A percentile compares a stretch with the other conserved stretches of the same genome.
Evolutionary conservation across 441 rosid genomes (phyloP).

Genomic region (Populus hybrid): DNA sequence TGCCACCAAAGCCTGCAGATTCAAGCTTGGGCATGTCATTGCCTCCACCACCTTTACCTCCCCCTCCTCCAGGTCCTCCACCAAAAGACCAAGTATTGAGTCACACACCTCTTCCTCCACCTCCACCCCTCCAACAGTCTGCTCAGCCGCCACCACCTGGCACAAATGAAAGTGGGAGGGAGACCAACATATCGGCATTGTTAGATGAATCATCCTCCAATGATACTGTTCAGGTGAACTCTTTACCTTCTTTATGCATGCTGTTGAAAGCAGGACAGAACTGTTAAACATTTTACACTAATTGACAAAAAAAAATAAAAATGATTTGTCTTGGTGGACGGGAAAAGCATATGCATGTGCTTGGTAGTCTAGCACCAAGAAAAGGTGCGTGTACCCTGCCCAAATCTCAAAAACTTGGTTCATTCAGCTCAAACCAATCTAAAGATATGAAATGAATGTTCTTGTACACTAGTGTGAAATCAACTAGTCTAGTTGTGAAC

Average conservation of each 20-base stretch:
- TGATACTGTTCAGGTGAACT: constrained; percentile 49
- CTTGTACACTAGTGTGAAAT: too few relatives aligned
- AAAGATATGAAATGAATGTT: too few relatives aligned
- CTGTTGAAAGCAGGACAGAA: background rate
- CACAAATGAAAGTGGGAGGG: constrained; percentile 40
- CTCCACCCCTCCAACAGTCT: constrained; percentile 56
- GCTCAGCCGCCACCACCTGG: constrained; percentile 67
- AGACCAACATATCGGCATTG: constrained; percentile 37
- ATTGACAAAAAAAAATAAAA: background rate
- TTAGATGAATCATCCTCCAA: constrained; percentile 44
- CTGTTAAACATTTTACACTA: background rate
- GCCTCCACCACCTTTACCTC: constrained; percentile 65
- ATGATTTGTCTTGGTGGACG: background rate
- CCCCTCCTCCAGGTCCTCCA: constrained; percentile 93
- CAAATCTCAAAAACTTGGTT: background rate
- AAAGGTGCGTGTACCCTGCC: background rate
- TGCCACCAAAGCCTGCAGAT: constrained; percentile 61
- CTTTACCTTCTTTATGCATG: background rate
- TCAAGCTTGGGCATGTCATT: constrained; percentile 45
- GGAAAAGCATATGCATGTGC: background rate
- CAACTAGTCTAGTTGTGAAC: too few relatives aligned
- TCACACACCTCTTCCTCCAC: constrained; percentile 61
- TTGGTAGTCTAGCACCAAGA: background rate
- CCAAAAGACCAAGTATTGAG: constrained; percentile 55
- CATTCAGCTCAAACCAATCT: too few relatives aligned